Evolutionary conservation across 2,329 filamentous ascomycete species (phyloP), one percentile per base, ranked within the genome.

Genomic region (Pyrenophora seminiperda): DNA sequence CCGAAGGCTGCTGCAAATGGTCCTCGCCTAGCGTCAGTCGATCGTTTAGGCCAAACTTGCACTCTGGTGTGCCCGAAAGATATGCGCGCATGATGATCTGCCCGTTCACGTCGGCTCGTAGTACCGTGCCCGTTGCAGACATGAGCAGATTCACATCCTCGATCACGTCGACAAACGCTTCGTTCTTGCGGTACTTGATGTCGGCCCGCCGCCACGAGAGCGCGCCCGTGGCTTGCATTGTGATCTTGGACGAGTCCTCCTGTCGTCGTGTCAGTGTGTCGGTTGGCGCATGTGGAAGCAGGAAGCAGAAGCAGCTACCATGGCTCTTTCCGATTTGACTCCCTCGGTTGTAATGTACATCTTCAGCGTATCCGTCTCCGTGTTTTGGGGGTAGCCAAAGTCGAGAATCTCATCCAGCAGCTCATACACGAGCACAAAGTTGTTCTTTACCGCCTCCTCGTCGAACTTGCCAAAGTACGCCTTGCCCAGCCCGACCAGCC

Each of bases 301-400:
- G n/a, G n/a, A n/a, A n/a, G n/a, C n/a, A n/a, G n/a, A n/a, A n/a
- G 29, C 7, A 14, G 20, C 7, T 72, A 72, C 75, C 76, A 86
- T 88, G 61, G 83, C 86, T 61, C 86, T 80, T 73, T 91, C 91
- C 24, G 91, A 95, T 76, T 97, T 97, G 76, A 99, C 93, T 50
- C 94, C 94, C 78, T 99, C 94, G 29, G 94, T 99, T 34, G 95
- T 99, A 70, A 99, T 99, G 81, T 99, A 99, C 93, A 97, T 97
- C 77, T 99, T 99, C 65, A 99, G 81, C 13, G 94, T 97, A 74
- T 99, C 94, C 45, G 93, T 96, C 77, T 99, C 94, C 56, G 94
- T 99, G 74, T 97, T 97, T 74, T 99, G 94, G 27, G 94, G 94
- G 73, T 99, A 99, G 56, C 94, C 94, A 76, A 99, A 99, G 76